phyloP scores from a whole-genome alignment of 352 stramenopile genomes.

The Globisporangium echinulatum region DNA sequence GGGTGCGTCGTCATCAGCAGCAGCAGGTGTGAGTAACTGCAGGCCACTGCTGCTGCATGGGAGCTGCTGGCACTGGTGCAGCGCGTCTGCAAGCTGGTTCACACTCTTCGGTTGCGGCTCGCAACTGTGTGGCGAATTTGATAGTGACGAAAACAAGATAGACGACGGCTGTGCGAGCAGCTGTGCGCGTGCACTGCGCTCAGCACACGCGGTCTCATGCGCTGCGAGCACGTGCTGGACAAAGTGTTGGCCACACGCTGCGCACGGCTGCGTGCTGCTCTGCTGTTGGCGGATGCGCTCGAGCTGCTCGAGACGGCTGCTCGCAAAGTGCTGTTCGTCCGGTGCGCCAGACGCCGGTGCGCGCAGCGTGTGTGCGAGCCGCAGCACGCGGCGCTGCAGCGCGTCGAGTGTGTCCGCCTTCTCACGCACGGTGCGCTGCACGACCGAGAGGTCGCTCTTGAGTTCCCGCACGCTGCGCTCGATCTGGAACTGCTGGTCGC shows the following conservation, averaged over 20 bases:
- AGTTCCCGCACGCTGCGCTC: slow-evolving; percentile 51
- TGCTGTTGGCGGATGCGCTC: slow-evolving; percentile 35
- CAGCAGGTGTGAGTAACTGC: not conserved
- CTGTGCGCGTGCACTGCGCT: not conserved
- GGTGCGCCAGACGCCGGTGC: slow-evolving; percentile 14
- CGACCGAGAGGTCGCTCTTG: slow-evolving; percentile 24
- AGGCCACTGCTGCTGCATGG: not conserved
- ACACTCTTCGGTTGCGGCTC: not conserved
- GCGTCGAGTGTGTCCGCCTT: slow-evolving; percentile 41
- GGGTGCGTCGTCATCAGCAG: too few relatives aligned
- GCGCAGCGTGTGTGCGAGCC: slow-evolving; percentile 33
- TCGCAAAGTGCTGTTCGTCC: slow-evolving; percentile 35
- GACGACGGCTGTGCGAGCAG: not conserved
- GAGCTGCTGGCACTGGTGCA: slow-evolving; percentile 2
- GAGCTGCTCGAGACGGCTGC: slow-evolving; percentile 26
- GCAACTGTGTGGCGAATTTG: too few relatives aligned
- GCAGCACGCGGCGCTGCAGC: slow-evolving; percentile 37
- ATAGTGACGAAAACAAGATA: too few relatives aligned
- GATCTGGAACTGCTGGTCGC: slow-evolving; percentile 48
- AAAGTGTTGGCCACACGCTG: slow-evolving; percentile 26
- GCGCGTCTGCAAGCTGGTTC: slow-evolving; percentile 24
- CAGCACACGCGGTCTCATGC: slow-evolving; percentile 16
- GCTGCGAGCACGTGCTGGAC: slow-evolving; percentile 19
- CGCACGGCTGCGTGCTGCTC: slow-evolving; percentile 19
- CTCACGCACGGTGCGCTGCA: slow-evolving; percentile 35